Evolutionary conservation across 2,329 filamentous ascomycete species (phyloP).

Genomic region (Calonectria montana): DNA sequence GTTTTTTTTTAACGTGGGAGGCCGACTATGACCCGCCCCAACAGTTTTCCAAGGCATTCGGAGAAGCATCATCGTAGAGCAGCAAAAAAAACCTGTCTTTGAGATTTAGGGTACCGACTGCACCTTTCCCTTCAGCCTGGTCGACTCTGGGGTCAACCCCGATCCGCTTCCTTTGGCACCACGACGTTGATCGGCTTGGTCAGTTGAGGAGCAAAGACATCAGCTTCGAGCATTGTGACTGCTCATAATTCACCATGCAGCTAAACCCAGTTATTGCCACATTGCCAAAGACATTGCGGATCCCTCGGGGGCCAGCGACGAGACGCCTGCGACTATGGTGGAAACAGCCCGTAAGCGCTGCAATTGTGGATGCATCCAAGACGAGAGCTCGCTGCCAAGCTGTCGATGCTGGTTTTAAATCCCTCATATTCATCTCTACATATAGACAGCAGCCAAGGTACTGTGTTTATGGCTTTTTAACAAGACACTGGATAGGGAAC

Average conservation of each 20-base stretch:
- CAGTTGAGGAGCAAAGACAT: slow-evolving; percentile 19
- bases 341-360: slow-evolving; percentile 35
- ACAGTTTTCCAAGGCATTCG: slow-evolving; percentile 21
- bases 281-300: slow-evolving; percentile 44
- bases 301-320: slow-evolving; percentile 35
- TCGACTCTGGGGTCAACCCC: slow-evolving; percentile 27
- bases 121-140: slow-evolving; percentile 27
- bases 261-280: slow-evolving; percentile 28
- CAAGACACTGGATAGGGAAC: slow-evolving; percentile 38
- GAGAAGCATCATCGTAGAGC: slow-evolving; percentile 10
- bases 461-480: slow-evolving; percentile 17
- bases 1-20: slow-evolving; percentile 18
- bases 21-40: neutral
- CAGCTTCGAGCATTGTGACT: slow-evolving; percentile 11
- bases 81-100: neutral
- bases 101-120: slow-evolving; percentile 49
- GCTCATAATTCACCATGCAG: neutral
- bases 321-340: slow-evolving; percentile 36
- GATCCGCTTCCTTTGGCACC: slow-evolving; percentile 20
- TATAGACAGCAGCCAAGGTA: slow-evolving; percentile 38
- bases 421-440: slow-evolving; percentile 44
- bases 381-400: slow-evolving; percentile 38
- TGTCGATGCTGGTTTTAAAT: slow-evolving; percentile 42
- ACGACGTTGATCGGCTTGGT: slow-evolving; percentile 29
- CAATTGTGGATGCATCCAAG: slow-evolving; percentile 43